These are phyloP conservation scores for Eimeria acervulina DNA, from an alignment of 169 alveolate species.

Conservation along the genomic window DNA sequence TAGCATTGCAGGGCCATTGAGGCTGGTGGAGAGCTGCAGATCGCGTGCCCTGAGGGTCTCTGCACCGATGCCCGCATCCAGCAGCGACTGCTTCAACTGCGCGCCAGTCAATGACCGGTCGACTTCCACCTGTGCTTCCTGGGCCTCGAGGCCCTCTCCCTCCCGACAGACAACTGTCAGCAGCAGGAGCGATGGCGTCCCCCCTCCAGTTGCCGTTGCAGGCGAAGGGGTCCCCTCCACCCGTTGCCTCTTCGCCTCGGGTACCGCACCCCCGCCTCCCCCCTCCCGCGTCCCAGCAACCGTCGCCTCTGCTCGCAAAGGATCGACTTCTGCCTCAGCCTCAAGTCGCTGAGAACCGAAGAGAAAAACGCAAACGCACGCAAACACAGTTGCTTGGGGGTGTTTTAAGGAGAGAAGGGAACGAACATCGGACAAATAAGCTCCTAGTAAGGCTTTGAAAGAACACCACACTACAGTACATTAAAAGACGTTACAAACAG, in stretches of 20 bases:
- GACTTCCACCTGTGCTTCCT: slow-evolving; percentile 80
- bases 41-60: slow-evolving; percentile 59
- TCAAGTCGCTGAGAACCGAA: slow-evolving; percentile 29
- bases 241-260: slow-evolving; percentile 76
- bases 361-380: background rate
- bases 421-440: background rate
- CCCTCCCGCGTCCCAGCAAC: background rate
- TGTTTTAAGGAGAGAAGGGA: background rate
- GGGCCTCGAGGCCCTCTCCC: slow-evolving; percentile 82
- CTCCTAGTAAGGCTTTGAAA: too few species aligned
- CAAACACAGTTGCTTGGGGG: background rate
- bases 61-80: slow-evolving; percentile 82
- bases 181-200: slow-evolving; percentile 2
- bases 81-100: slow-evolving; percentile 78
- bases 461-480: background rate
- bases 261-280: slow-evolving; percentile 22
- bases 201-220: slow-evolving; percentile 8
- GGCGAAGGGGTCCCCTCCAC: slow-evolving; percentile 53
- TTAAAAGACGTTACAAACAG: too few species aligned
- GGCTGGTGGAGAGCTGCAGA: slow-evolving; percentile 42
- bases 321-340: slow-evolving; percentile 67
- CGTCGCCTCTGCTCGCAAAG: slow-evolving; percentile 38
- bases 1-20: slow-evolving; percentile 32
- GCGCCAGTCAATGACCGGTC: slow-evolving; percentile 68
- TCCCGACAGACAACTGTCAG: slow-evolving; percentile 81